phyloP scores from a whole-genome alignment of 176 grass and related monocot genomes.

The Musa schizocarpa region DNA sequence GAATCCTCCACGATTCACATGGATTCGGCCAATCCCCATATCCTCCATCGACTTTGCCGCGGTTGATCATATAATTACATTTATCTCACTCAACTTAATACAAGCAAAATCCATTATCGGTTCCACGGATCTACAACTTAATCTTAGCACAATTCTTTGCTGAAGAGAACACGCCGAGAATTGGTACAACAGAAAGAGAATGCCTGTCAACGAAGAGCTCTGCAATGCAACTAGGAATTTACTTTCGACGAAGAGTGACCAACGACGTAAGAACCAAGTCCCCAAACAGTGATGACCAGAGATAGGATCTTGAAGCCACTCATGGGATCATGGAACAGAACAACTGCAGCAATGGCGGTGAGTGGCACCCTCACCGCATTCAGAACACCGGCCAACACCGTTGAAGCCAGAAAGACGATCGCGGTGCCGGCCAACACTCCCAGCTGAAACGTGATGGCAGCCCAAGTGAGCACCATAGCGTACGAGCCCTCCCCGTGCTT shows the following conservation, averaged over 20 bases:
- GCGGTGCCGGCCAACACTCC: constrained; percentile 67
- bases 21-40: too few relatives aligned
- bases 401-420: constrained; percentile 74
- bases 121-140: too few relatives aligned
- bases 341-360: constrained; percentile 66
- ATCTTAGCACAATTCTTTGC: too few relatives aligned
- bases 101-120: too few relatives aligned
- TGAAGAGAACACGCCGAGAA: neutral
- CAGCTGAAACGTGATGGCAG: constrained; percentile 67
- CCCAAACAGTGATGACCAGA: constrained; percentile 75
- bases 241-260: constrained; percentile 28
- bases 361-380: constrained; percentile 83
- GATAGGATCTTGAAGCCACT: constrained; percentile 88
- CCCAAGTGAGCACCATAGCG: constrained; percentile 52
- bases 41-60: too few relatives aligned
- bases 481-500: constrained; percentile 36
- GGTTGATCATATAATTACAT: too few relatives aligned
- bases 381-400: constrained; percentile 75
- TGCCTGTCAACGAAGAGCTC: neutral
- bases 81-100: too few relatives aligned
- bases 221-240: neutral
- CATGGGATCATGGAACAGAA: constrained; percentile 86
- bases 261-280: constrained; percentile 68
- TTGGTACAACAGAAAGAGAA: too few relatives aligned
- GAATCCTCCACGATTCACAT: too few relatives aligned